Percentiles rank a stretch among this genome's conserved stretches.
Evolutionary conservation across 2,329 filamentous ascomycete species (phyloP).

Genomic region (Aspergillus jensenii): DNA sequence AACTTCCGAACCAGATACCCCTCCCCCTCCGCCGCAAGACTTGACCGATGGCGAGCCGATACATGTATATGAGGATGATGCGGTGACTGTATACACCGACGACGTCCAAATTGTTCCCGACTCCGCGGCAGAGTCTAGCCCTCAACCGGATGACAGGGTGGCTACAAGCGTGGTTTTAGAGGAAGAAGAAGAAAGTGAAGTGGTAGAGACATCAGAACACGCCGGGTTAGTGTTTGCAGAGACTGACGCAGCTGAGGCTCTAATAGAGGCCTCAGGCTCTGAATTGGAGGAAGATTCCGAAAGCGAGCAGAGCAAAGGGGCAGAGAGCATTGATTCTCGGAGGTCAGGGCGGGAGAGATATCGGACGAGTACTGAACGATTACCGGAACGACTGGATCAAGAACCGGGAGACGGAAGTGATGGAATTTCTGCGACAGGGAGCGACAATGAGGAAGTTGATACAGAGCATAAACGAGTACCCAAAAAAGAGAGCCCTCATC

Average conservation of each 20-base stretch:
- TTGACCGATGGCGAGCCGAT: not conserved
- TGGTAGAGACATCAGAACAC: not conserved
- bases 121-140: not conserved
- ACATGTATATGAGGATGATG: not conserved
- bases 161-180: not conserved
- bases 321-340: not conserved
- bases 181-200: not conserved
- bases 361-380: slow-evolving; percentile 4
- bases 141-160: not conserved
- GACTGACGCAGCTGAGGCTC: not conserved
- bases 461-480: slow-evolving; percentile 27
- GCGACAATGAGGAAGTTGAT: slow-evolving; percentile 8
- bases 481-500: not conserved
- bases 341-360: not conserved
- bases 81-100: slow-evolving; percentile 3
- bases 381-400: slow-evolving; percentile 9
- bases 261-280: not conserved
- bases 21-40: not conserved
- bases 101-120: slow-evolving; percentile 1
- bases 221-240: not conserved
- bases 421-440: not conserved
- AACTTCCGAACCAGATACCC: not conserved
- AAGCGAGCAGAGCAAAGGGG: not conserved
- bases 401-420: not conserved
- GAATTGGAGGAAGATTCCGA: not conserved